A percentile compares a stretch with the other conserved stretches of the same genome.
These are phyloP conservation scores for Catharanthus roseus DNA, from an alignment of 257 asterid genomes.

Conservation along the genomic window DNA sequence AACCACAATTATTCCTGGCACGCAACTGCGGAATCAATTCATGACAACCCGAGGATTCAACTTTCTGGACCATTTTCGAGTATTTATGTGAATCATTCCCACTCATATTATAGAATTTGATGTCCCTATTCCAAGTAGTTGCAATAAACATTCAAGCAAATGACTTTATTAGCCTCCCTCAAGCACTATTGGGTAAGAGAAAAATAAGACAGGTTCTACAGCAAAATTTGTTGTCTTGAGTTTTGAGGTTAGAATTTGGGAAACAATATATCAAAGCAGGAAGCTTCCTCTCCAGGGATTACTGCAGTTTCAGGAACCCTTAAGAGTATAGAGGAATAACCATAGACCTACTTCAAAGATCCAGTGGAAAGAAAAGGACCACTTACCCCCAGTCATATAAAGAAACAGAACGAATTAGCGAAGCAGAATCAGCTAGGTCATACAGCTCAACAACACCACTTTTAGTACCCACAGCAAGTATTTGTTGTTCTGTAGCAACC, in stretches of 20 bases:
- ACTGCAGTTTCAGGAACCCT: neutral
- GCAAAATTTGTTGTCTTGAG: neutral
- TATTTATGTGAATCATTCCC: neutral
- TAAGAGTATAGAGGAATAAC: neutral
- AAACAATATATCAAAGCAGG: neutral
- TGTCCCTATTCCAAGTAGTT: neutral
- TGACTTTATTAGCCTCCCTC: neutral
- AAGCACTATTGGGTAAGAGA: neutral
- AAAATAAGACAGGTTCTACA: neutral
- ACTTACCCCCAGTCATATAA: constrained; percentile 97
- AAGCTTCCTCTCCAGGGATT: neutral
- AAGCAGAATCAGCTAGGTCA: constrained; percentile 76
- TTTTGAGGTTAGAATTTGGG: neutral
- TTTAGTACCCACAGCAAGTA: constrained; percentile 92
- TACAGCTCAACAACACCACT: constrained; percentile 84
- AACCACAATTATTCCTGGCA: neutral
- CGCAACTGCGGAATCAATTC: neutral
- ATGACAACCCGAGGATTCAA: neutral
- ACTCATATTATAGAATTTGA: neutral
- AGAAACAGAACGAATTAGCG: constrained; percentile 77
- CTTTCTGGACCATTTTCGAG: neutral
- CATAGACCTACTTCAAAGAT: constrained; percentile 19
- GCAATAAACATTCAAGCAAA: neutral
- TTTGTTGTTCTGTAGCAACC: constrained; percentile 90
- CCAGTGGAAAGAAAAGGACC: constrained; percentile 3